Conservation (phyloP, 202 grass and related monocot species). For the Eragrostis tef region DNA sequence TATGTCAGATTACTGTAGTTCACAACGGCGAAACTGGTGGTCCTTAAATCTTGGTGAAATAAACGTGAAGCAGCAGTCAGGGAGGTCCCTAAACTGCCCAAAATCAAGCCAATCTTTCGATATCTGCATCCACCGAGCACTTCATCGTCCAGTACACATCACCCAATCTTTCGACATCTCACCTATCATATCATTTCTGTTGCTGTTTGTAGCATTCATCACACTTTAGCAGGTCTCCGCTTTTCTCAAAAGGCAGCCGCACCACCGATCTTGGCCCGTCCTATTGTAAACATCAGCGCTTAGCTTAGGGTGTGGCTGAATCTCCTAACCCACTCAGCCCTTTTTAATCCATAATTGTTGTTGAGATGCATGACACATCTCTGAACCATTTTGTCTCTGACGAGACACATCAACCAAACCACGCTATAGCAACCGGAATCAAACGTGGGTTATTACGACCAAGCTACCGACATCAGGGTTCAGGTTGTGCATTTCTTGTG, state of each 20-base stretch:
- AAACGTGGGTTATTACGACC: too few species aligned
- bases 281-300: background rate
- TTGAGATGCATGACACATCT: background rate
- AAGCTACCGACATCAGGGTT: too few species aligned
- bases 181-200: background rate
- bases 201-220: constrained; percentile 18
- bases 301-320: background rate
- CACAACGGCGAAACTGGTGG: background rate
- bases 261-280: background rate
- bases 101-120: too few species aligned
- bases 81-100: too few species aligned
- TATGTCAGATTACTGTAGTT: background rate
- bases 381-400: background rate
- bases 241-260: constrained; percentile 17
- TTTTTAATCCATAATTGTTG: background rate
- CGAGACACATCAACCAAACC: background rate
- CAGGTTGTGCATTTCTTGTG: background rate
- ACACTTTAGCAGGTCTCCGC: constrained; percentile 10
- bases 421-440: background rate
- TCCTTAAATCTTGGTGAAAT: constrained; percentile 1
- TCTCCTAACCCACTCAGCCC: background rate
- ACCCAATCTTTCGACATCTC: background rate
- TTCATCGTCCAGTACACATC: background rate
- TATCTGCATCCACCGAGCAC: too few species aligned
- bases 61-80: background rate